Base-by-base conservation (phyloP, 306 rosid species). In the Boehmeria nivea region DNA sequence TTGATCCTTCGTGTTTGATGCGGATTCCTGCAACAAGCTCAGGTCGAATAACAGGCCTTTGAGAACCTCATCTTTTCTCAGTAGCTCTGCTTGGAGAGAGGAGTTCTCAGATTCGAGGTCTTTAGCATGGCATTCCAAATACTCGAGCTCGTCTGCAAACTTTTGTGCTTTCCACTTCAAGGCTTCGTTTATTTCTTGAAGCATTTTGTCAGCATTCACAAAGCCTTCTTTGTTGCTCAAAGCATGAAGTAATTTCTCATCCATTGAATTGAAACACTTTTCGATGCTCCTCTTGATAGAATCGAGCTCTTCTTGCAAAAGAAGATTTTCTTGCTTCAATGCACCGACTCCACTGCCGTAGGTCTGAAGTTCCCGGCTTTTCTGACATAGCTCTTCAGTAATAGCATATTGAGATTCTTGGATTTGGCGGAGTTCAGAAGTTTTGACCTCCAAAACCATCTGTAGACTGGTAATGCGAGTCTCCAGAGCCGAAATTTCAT, bases 11-110 rank as follows among this genome's bases (percentile, higher is more conserved):
- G 57, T 77, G 61, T 71, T 81, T 15, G 99, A 84, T 36, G 99
- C 87, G 31, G 99, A 80, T 77, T 91, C 99, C 73, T 91, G 99
- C 72, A 91, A 76, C 82, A 91, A 78, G 71, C 99, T 87, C 59
- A 87, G 69, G 72, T 91, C 99, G 55, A 87, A 91, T 51, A 81
- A 48, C 71, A 91, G 61, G 48, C 99, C 99, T 40, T 72, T 80
- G 37, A 87, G 86, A 54, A 91, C 78, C 37, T 82, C 93, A 8
- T 87, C 96, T 82, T 81, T 91, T 67, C 96, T 75, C 18, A 72
- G 57, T 64, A 84, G 52, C 72, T 91, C 99, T 60, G 72, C 67
- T 57, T 71, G 81, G 47, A 80, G 81, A 60, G 78, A 59, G 39
- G 39, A 33, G 61, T 72, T 71, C 54, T 67, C 76, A 0, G 57